A percentile compares a stretch with the other conserved stretches of the same genome.
Evolutionary conservation across 768 basidiomycete species (phyloP).

Genomic region (Rhizopogon salebrosus): DNA sequence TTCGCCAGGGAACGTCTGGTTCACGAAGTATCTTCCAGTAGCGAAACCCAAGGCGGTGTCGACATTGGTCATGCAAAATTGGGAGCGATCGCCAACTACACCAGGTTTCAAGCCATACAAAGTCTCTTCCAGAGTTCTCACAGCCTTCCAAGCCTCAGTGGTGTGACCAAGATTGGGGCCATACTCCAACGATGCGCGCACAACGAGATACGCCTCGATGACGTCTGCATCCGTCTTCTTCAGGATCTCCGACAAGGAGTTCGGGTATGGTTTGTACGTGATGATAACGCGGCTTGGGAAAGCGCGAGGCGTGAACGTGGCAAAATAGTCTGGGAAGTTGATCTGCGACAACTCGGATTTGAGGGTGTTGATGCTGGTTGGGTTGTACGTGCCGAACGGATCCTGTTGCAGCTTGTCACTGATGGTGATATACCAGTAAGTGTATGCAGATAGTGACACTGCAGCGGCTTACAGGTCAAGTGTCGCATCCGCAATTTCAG

Average conservation of each 20-base stretch:
- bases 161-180: slow-evolving; percentile 67
- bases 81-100: slow-evolving; percentile 73
- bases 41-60: slow-evolving; percentile 82
- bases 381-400: slow-evolving; percentile 88
- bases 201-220: slow-evolving; percentile 82
- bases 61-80: slow-evolving; percentile 74
- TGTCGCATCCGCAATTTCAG: slow-evolving; percentile 68
- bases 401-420: slow-evolving; percentile 72
- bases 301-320: slow-evolving; percentile 73
- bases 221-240: slow-evolving; percentile 61
- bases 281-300: slow-evolving; percentile 77
- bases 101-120: slow-evolving; percentile 86
- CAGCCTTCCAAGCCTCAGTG: slow-evolving; percentile 77
- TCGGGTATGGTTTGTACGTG: slow-evolving; percentile 74
- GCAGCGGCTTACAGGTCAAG: slow-evolving; percentile 61
- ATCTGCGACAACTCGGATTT: slow-evolving; percentile 68
- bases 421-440: neutral
- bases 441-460: neutral
- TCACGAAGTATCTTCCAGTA: slow-evolving; percentile 84
- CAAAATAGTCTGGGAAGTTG: slow-evolving; percentile 80
- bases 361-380: slow-evolving; percentile 63
- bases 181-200: slow-evolving; percentile 64
- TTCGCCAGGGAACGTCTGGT: slow-evolving; percentile 73
- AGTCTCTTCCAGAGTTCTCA: slow-evolving; percentile 62
- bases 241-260: slow-evolving; percentile 64